Evolutionary conservation across 106 monocot genomes (phyloP), one percentile per base, ranked within the genome.

Genomic region (Dioscorea alata): DNA sequence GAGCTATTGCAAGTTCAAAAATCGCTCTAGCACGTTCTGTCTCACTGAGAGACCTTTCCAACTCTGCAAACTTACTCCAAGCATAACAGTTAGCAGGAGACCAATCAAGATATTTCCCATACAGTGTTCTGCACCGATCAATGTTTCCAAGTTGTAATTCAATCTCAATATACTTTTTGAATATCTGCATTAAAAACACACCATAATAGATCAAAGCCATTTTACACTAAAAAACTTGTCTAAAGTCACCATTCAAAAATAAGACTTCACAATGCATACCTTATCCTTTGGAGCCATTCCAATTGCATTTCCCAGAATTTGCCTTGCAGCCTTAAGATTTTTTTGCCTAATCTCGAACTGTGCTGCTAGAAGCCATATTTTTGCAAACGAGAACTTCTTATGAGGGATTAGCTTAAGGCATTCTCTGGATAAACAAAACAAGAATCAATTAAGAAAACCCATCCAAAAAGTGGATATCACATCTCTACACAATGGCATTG

Each of bases 101-200:
- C 96, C 92, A 97, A 61, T 92, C 97, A 25, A 97, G 82, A 74
- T 92, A 97, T 81, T 92, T 97, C 66, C 89, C 83, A 67, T 97
- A 97, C 2, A 97, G 76, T 8, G 50, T 85, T 81, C 92, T 82
- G 33, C 84, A 84, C 2, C 89, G 91, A 20, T 85, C 73, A 18
- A 97, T 73, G 50, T 97, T 92, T 28, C 96, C 96, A 57, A 97
- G 80, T 22, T 84, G 84, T n/a, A 97, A 57, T 21, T 89, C 92
- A 48, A 92, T 89, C 67, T 92, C 96, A 63, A 92, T 92, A 32
- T 97, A 92, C 60, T 92, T 97, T 61, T 92, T 97, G 64, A 97
- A 92, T 31, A 97, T 81, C 92, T 86, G 80, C 19, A 8, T 50
- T 54, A 8, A 49, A 20, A 6, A 65, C 58, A 48, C 57, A 35